Conservation (phyloP, 768 basidiomycete genomes). For the Tricholomella constricta region DNA sequence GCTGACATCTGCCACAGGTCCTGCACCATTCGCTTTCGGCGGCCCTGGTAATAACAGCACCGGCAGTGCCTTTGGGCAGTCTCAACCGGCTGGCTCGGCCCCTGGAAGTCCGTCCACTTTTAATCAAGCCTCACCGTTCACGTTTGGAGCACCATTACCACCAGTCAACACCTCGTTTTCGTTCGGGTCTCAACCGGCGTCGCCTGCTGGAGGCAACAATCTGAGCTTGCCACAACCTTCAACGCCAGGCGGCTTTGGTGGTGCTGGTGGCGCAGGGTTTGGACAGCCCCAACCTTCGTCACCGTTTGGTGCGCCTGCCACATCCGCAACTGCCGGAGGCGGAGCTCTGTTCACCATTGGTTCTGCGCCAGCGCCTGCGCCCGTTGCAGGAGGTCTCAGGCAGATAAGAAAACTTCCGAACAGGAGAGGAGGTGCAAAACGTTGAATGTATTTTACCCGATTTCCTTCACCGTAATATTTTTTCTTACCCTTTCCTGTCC, state of each 20-base stretch:
- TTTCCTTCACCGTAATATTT: not conserved
- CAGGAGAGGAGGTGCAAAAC: slow-evolving; percentile 42
- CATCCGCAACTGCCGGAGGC: slow-evolving; percentile 36
- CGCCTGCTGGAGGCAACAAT: slow-evolving; percentile 46
- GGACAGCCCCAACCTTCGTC: slow-evolving; percentile 41
- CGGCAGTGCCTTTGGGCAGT: slow-evolving; percentile 45
- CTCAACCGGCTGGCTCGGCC: slow-evolving; percentile 42
- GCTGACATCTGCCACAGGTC: slow-evolving; percentile 38
- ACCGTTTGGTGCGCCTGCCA: slow-evolving; percentile 46
- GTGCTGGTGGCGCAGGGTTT: slow-evolving; percentile 34
- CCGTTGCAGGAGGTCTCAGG: slow-evolving; percentile 33
- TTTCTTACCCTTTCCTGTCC: not conserved
- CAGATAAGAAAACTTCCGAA: slow-evolving; percentile 60
- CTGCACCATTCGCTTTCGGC: slow-evolving; percentile 50
- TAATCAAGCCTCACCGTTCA: slow-evolving; percentile 46
- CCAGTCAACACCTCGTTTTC: slow-evolving; percentile 41
- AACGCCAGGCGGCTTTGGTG: slow-evolving; percentile 44
- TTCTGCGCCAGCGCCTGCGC: slow-evolving; percentile 45
- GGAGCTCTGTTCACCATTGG: slow-evolving; percentile 62
- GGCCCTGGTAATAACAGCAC: slow-evolving; percentile 30
- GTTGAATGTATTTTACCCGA: slow-evolving; percentile 21
- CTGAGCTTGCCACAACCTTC: slow-evolving; percentile 40
- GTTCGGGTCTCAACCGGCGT: slow-evolving; percentile 62
- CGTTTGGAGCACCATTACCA: slow-evolving; percentile 44
- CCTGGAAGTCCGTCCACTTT: slow-evolving; percentile 64